A percentile compares a stretch with the other conserved stretches of the same genome.
Conservation (phyloP, 2,329 filamentous ascomycete species). For the Hirsutella thompsonii region DNA sequence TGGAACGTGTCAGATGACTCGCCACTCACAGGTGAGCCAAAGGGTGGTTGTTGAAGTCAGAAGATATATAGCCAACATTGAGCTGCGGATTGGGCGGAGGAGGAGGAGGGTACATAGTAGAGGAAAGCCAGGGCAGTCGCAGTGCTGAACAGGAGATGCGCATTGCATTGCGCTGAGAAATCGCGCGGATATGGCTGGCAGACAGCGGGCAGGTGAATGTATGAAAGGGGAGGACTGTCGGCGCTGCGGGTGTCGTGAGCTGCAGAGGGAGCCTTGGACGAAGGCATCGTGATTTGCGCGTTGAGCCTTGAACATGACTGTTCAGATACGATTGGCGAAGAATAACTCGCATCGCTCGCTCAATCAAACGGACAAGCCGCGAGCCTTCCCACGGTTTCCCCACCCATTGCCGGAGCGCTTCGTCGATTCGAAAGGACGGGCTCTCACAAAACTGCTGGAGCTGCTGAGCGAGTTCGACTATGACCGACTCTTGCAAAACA, state of each 20-base stretch:
- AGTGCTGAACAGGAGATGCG: slow-evolving; percentile 88
- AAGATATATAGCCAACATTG: slow-evolving; percentile 93
- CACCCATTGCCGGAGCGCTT: slow-evolving; percentile 46
- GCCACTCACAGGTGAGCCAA: slow-evolving; percentile 64
- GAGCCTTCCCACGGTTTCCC: slow-evolving; percentile 80
- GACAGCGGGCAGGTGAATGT: slow-evolving; percentile 93
- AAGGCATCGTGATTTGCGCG: slow-evolving; percentile 45
- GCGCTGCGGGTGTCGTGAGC: slow-evolving; percentile 71
- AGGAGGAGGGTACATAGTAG: slow-evolving; percentile 73
- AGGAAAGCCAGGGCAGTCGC: slow-evolving; percentile 73
- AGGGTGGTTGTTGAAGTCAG: slow-evolving; percentile 98
- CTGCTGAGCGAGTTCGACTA: slow-evolving; percentile 37
- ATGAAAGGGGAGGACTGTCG: slow-evolving; percentile 92
- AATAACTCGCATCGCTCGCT: slow-evolving; percentile 66
- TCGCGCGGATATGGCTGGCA: slow-evolving; percentile 81
- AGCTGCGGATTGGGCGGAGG: slow-evolving; percentile 67
- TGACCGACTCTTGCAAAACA: slow-evolving; percentile 42
- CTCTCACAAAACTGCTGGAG: slow-evolving; percentile 26
- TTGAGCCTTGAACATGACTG: slow-evolving; percentile 50
- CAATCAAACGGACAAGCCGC: slow-evolving; percentile 67
- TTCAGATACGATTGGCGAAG: slow-evolving; percentile 85
- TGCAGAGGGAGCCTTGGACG: slow-evolving; percentile 61
- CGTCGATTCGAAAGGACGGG: slow-evolving; percentile 21
- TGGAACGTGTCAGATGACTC: not conserved
- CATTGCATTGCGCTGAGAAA: slow-evolving; percentile 87